Base-by-base conservation (phyloP, 352 stramenopile genomes). In the Globisporangium alternatum region DNA sequence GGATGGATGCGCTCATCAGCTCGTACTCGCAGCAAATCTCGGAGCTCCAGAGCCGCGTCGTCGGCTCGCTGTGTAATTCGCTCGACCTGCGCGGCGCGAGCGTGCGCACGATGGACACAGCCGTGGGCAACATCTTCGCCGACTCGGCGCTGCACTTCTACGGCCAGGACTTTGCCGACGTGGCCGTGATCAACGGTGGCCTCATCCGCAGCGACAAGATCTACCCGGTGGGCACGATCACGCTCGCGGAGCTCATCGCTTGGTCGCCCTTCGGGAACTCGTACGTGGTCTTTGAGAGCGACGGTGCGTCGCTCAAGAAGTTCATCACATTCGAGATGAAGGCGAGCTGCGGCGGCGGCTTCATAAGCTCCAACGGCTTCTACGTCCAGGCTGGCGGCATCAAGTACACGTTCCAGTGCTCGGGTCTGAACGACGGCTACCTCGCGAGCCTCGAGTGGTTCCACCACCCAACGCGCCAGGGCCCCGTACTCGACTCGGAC, bases 241-340 rank as follows among this genome's bases (percentile, higher is more conserved):
- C 78, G 31, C 59, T 89, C n/a, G 83, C 78, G 4, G 67, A 88
- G 59, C 59, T 91, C 52, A 66, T 90, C 44, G 70, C 74, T 0
- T 89, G 80, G 78, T 88, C 79, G 39, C 83, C 83, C 19, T 91
- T 91, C 52, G 83, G 80, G 21, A 87, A 91, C 65, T 83, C 70
- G 13, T 65, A 90, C 13, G 77, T 88, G 66, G 74, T 85, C n/a
- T 73, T 79, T 8, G 47, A 78, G 61, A 89, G 74, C 3, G 78
- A 89, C 44, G 83, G 81, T 13, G 69, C 66, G 7, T 87, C 75
- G 55, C 64, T 90, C 55, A 89, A 88, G 73, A 72, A 81, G 39
- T 89, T 76, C 47, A 71, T 92, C 59, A 71, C 63, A 21, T 71
- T 67, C 22, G 71, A 90, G 60, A 84, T 88, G 76, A 47, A 56